A percentile compares a stretch with the other conserved stretches of the same genome.
These are phyloP conservation scores for Tetrapisispora phaffii DNA, from an alignment of 805 yeast genomes.

Conservation along the genomic window DNA sequence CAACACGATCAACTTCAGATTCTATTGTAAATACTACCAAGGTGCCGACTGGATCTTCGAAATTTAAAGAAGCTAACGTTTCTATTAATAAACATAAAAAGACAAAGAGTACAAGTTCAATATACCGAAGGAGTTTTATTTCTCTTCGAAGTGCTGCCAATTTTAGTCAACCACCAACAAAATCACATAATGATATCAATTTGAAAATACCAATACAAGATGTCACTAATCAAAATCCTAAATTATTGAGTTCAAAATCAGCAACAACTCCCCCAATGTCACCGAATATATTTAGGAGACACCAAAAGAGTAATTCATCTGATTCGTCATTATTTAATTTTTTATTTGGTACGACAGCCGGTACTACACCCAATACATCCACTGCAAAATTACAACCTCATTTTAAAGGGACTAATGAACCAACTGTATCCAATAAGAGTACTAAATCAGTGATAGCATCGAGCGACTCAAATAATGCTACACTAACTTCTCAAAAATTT, in stretches of 20 bases:
- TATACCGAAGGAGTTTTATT: conserved; percentile 29
- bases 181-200: conserved; percentile 13
- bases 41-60: neutral
- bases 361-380: conserved; percentile 4
- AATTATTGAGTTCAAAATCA: neutral
- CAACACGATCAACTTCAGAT: conserved; percentile 25
- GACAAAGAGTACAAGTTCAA: conserved; percentile 24
- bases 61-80: conserved; percentile 20
- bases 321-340: conserved; percentile 39
- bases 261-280: conserved; percentile 20
- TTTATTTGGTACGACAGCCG: conserved; percentile 28
- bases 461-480: neutral
- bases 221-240: neutral
- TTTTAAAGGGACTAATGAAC: neutral
- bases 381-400: neutral
- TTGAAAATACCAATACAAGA: conserved; percentile 19
- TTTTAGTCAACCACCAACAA: conserved; percentile 7
- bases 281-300: conserved; percentile 50
- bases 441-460: neutral
- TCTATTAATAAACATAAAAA: conserved; percentile 18
- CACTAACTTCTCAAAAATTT: neutral
- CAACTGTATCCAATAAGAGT: neutral
- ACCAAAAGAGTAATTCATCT: conserved; percentile 52
- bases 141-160: conserved; percentile 21
- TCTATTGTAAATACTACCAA: conserved; percentile 9